Base-by-base conservation (phyloP, 2,329 filamentous ascomycete genomes). In the Niveomyces coronatus region DNA sequence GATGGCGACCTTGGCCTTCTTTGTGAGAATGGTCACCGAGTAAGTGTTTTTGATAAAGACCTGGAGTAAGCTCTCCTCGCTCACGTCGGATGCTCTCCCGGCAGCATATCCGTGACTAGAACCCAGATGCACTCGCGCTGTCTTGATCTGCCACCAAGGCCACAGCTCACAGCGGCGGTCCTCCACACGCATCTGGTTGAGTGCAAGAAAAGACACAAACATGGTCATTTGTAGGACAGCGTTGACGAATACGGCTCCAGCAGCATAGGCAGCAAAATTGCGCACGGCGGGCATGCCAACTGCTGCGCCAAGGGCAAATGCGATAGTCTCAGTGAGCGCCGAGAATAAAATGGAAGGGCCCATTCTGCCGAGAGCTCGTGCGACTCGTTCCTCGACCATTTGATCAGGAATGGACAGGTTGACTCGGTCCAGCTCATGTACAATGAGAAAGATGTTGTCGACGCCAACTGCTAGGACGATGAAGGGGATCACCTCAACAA, bases 371-470 rank as follows among this genome's bases (percentile, higher is more conserved):
- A 96, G 68, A 3, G 91, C 85, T 52, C 83, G 81, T 5, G 86
- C 82, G 39, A 96, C 79, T 18, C 91, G 76, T 52, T 88, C 79
- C 48, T 94, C 83, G 3, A 98, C 81, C 57, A 82, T 74, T 45
- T 88, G 82, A 52, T 96, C 88, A 0, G 88, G 86, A 52, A 94
- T 84, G 57, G 82, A 94, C 49, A 87, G 65, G 52, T 98, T 98
- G 55, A 95, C 84, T 20, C 91, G 76, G 56, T 98, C 91, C 43
- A 98, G 94, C 60, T 98, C 91, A 60, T 98, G 91, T 1, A 98
- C 91, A 42, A 98, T 94, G 40, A 98, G 67, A 64, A 98, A 98
- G 51, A 98, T 96, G 54, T 98, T 98, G 70, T 98, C 91, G 3
- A 98, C 93, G 31, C 91, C 91, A 19, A 98, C 88, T 10, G 91